These are phyloP conservation scores for Rhododendron mucronatum DNA, from an alignment of 148 eudicot species.

Conservation along the genomic window DNA sequence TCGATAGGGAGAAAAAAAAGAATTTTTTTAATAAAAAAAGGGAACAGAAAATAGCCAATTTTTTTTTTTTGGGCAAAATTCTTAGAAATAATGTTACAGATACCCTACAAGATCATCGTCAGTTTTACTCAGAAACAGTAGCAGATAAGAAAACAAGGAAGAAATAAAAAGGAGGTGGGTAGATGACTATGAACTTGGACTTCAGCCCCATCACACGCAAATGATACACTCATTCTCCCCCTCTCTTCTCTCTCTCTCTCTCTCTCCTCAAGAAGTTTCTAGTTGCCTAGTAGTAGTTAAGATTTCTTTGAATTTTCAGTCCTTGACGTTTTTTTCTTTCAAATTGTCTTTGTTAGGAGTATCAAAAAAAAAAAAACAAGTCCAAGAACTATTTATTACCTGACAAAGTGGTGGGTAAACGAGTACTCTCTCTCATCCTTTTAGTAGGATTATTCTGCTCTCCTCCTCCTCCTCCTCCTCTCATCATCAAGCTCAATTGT, in stretches of 20 bases:
- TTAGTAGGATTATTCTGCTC: slow-evolving; percentile 17
- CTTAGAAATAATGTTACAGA: not conserved
- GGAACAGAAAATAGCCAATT: not conserved
- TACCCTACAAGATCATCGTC: slow-evolving; percentile 16
- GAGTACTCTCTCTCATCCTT: slow-evolving; percentile 33
- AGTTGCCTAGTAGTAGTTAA: not conserved
- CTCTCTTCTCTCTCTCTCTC: not conserved
- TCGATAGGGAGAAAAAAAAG: no score
- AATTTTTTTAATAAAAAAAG: no score
- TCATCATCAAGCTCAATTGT: slow-evolving; percentile 13
- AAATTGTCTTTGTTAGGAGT: not conserved
- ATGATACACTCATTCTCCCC: not conserved
- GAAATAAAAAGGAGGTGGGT: not conserved
- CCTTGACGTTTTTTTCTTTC: not conserved
- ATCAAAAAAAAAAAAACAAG: not conserved
- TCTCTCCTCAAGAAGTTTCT: not conserved
- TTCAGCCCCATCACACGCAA: not conserved
- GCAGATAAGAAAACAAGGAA: not conserved
- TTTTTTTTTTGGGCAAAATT: not conserved
- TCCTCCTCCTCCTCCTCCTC: slow-evolving; percentile 15
- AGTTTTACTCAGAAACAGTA: slow-evolving; percentile 43
- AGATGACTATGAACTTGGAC: slow-evolving; percentile 4
- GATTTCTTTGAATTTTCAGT: not conserved
- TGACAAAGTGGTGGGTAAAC: slow-evolving; percentile 26
- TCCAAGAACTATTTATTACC: slow-evolving; percentile 23